Evolutionary conservation across 2,329 filamentous ascomycete genomes (phyloP), one percentile per base, ranked within the genome.

Genomic region (Pestalotiopsis sp.): DNA sequence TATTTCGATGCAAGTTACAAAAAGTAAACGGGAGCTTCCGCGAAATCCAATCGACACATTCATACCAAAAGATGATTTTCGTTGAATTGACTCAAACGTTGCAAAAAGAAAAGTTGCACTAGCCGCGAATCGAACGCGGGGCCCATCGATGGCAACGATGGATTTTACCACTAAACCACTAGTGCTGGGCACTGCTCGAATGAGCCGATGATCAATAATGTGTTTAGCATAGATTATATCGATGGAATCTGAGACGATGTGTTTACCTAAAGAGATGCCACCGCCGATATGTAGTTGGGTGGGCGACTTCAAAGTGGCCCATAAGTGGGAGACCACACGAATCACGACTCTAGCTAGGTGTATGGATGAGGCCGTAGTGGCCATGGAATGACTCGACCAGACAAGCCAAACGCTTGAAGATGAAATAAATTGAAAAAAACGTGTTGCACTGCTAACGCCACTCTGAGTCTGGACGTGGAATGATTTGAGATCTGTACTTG

Each of bases 111-210:
- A 23, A 0, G 36, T 31, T 70, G 69, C 69, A 70, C 63, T 70
- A 80, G 77, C 80, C 80, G 79, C 75, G 81, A 83, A 82, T 82
- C 80, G 80, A 82, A 82, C 81, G 75, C 80, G 81, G 81, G 81
- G 81, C 83, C 81, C 82, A 83, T 84, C 83, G 82, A 84, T 84
- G 83, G 83, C 82, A 84, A 84, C 82, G 83, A 84, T 83, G 81
- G 81, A 84, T 84, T 84, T 83, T 84, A 84, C 82, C 83, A 83
- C 82, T 84, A 84, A 84, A 84, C 82, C 82, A 84, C 81, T 82
- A 76, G 76, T 78, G 77, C 77, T 71, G 14, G 6, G 20, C 2
- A 9, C 3, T n/a, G 7, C 14, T 23, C 17, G 7, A 9, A n/a
- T 49, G 41, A 49, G 4, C 13, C 14, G 41, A 49, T 7, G 4